Conservation (phyloP, 2,329 filamentous ascomycete genomes). For the Pezicula carpinea region DNA sequence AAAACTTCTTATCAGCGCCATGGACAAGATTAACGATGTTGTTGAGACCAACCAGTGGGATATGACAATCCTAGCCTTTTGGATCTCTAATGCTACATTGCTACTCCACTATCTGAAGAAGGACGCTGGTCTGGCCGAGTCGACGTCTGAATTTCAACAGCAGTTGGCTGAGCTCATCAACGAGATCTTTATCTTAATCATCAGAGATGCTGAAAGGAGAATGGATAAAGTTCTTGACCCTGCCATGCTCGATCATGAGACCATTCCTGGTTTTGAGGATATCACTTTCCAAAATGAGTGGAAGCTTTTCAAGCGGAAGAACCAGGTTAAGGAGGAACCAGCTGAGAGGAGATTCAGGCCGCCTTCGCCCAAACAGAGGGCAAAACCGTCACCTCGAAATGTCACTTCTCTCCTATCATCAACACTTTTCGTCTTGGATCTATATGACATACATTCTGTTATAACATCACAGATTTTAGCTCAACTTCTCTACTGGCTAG, state of each 20-base stretch:
- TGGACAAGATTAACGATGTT: constrained; percentile 94
- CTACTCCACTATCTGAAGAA: constrained; percentile 97
- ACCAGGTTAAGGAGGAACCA: constrained; percentile 84
- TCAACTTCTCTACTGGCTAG: constrained; percentile 93
- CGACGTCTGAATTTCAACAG: constrained; percentile 84
- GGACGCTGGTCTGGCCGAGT: constrained; percentile 73
- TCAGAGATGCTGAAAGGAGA: constrained; percentile 88
- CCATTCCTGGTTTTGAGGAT: constrained; percentile 94
- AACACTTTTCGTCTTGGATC: constrained; percentile 90
- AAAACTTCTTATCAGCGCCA: constrained; percentile 76
- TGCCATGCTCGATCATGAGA: constrained; percentile 96
- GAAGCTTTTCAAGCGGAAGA: constrained; percentile 92
- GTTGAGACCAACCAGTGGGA: constrained; percentile 98
- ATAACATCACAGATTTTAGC: constrained; percentile 89
- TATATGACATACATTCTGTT: constrained; percentile 98
- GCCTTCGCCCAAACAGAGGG: constrained; percentile 86
- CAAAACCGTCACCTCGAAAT: constrained; percentile 88
- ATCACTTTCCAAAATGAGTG: constrained; percentile 97
- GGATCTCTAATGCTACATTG: constrained; percentile 95
- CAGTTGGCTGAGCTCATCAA: constrained; percentile 94
- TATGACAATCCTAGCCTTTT: constrained; percentile 98
- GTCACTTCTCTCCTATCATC: constrained; percentile 94
- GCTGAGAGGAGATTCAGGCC: constrained; percentile 87
- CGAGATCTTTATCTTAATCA: constrained; percentile 97
- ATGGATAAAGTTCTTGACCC: constrained; percentile 93